A percentile compares a stretch with the other conserved stretches of the same genome.
Conservation (phyloP, 768 basidiomycete species). For the Guyanaporus albipodus region DNA sequence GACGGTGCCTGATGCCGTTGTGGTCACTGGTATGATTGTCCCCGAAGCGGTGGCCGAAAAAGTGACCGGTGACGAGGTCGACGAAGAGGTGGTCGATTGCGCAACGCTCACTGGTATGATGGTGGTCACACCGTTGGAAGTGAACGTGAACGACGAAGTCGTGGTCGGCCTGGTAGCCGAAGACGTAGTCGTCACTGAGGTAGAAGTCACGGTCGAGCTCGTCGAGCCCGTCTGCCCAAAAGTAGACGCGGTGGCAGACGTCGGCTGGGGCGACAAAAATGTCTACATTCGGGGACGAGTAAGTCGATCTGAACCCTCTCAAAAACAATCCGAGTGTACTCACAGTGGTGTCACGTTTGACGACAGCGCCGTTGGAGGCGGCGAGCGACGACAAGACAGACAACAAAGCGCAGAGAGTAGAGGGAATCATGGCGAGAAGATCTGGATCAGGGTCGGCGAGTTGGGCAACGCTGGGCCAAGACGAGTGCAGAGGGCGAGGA, state of each 20-base stretch:
- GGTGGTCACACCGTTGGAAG: background rate
- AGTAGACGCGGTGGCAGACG: no score
- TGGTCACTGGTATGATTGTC: background rate
- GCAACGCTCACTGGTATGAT: background rate
- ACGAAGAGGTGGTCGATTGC: background rate
- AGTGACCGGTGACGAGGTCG: background rate
- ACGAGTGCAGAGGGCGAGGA: background rate
- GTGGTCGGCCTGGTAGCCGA: background rate
- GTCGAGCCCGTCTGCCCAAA: background rate
- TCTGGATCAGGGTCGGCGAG: no score
- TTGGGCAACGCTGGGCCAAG: no score
- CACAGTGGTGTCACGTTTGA: constrained; percentile 16
- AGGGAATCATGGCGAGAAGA: constrained; percentile 7
- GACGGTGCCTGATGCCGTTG: background rate
- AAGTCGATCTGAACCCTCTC: background rate
- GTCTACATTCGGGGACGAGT: background rate
- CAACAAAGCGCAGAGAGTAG: constrained; percentile 5
- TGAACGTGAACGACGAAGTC: background rate
- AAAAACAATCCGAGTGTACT: constrained; percentile 4
- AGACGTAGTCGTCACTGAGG: background rate
- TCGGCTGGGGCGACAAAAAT: constrained; percentile 10
- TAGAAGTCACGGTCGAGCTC: background rate
- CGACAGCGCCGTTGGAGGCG: constrained; percentile 13
- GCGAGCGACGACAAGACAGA: constrained; percentile 9
- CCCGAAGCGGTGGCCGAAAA: background rate